Conservation (phyloP, 768 basidiomycete species). For the Russula emetica region DNA sequence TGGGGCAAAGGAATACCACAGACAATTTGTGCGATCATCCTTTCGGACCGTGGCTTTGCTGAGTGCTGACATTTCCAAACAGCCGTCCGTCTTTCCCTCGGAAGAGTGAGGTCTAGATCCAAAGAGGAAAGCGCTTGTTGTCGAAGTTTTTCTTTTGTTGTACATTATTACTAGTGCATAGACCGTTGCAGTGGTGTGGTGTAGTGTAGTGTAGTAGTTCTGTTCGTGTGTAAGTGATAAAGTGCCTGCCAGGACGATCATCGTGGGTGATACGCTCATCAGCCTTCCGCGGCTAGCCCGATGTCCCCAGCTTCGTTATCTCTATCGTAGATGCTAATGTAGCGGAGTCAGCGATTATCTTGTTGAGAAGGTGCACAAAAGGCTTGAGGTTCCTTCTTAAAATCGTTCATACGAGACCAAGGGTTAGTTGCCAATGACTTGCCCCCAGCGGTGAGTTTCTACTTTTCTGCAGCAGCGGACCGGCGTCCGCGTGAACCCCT, state of each 20-base stretch:
- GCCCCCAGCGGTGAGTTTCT: too few relatives aligned
- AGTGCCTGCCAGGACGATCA: background rate
- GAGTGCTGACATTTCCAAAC: background rate
- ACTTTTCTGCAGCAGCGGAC: too few relatives aligned
- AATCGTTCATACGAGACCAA: too few relatives aligned
- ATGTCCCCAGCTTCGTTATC: too few relatives aligned
- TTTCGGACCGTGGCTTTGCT: background rate
- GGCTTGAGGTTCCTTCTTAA: too few relatives aligned
- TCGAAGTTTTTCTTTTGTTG: background rate
- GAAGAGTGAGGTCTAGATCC: background rate
- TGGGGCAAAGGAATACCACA: slow-evolving; percentile 33
- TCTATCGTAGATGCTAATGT: too few relatives aligned
- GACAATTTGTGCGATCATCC: slow-evolving; percentile 30
- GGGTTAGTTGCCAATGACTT: too few relatives aligned
- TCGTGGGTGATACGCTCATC: background rate
- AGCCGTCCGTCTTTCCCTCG: background rate
- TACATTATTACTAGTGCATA: background rate
- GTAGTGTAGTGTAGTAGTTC: background rate
- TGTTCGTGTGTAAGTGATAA: background rate
- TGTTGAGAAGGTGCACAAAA: too few relatives aligned
- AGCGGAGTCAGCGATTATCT: too few relatives aligned
- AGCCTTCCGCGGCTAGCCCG: too few relatives aligned
- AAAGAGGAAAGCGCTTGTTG: background rate
- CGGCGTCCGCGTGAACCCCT: too few relatives aligned
- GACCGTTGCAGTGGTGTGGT: background rate